Evolutionary conservation across 169 alveolate genomes (phyloP).

Genomic region (Hepatocystis sp.): DNA sequence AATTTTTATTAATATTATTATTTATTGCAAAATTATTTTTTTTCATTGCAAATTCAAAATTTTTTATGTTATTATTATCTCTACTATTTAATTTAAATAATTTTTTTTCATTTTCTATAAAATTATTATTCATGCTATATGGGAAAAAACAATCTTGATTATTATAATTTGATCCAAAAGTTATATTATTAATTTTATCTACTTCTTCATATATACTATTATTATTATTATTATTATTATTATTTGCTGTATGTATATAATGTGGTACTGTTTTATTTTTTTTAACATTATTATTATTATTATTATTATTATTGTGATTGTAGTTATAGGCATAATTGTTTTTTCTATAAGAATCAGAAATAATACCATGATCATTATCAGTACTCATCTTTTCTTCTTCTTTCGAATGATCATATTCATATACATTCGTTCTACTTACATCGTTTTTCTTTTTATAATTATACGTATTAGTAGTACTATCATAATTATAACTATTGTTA

Average conservation of each 20-base stretch:
- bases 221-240: constrained; percentile 11
- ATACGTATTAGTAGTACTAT: constrained; percentile 1
- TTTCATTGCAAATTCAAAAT: constrained; percentile 24
- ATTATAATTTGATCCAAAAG: constrained; percentile 49
- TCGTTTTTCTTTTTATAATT: constrained; percentile 26
- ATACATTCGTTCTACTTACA: constrained; percentile 22
- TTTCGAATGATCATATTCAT: constrained; percentile 38
- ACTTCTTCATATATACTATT: constrained; percentile 59
- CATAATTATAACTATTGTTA: constrained; percentile 16
- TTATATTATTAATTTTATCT: constrained; percentile 52
- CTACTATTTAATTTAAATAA: constrained; percentile 46
- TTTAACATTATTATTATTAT: too few relatives aligned
- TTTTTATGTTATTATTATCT: constrained; percentile 13
- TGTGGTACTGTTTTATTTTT: too few relatives aligned
- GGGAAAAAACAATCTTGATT: constrained; percentile 48
- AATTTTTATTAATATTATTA: too few relatives aligned
- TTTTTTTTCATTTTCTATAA: constrained; percentile 74
- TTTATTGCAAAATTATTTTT: too few relatives aligned
- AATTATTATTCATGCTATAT: constrained; percentile 48
- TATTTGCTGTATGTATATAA: too few relatives aligned
- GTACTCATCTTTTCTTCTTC: constrained; percentile 19
- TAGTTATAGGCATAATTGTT: too few relatives aligned
- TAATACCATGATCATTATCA: too few relatives aligned
- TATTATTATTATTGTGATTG: too few relatives aligned
- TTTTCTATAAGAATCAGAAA: too few relatives aligned